Percentiles rank a stretch among this genome's conserved stretches.
These are phyloP conservation scores for Colletotrichum sp. DNA, from an alignment of 2,329 filamentous ascomycete species.

Conservation along the genomic window DNA sequence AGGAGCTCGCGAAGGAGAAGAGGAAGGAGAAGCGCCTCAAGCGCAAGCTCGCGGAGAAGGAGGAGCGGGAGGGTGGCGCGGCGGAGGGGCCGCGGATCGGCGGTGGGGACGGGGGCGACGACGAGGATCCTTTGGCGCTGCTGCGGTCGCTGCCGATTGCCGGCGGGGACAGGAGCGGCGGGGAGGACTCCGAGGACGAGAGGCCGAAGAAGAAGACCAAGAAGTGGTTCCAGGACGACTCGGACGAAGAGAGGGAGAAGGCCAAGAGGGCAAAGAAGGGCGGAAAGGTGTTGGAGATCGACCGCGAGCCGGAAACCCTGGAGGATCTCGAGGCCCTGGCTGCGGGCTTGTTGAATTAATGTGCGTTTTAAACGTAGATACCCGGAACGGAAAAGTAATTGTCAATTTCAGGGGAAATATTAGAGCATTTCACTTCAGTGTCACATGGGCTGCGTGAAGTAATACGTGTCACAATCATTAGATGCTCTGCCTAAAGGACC, in stretches of 20 bases:
- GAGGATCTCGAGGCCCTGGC: conserved; percentile 81
- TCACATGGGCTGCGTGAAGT: not conserved
- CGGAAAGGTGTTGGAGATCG: conserved; percentile 63
- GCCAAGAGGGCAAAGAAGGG: conserved; percentile 48
- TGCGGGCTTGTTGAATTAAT: conserved; percentile 62
- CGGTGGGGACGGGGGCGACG: conserved; percentile 39
- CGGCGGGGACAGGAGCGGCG: conserved; percentile 40
- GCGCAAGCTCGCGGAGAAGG: conserved; percentile 68
- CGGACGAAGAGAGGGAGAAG: conserved; percentile 42
- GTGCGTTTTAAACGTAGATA: conserved; percentile 29
- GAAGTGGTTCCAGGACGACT: conserved; percentile 80
- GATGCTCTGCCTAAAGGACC: not conserved
- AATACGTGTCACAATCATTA: not conserved
- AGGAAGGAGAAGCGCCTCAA: conserved; percentile 78
- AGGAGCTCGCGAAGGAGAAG: conserved; percentile 79
- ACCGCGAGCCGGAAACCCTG: conserved; percentile 75
- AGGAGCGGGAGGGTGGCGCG: conserved; percentile 46
- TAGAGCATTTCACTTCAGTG: not conserved
- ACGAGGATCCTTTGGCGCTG: conserved; percentile 60
- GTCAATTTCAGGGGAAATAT: not conserved
- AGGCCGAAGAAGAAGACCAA: conserved; percentile 65
- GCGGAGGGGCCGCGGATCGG: conserved; percentile 24
- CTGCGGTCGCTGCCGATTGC: conserved; percentile 61
- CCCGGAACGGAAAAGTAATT: conserved; percentile 21
- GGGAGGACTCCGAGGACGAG: conserved; percentile 30